These are phyloP conservation scores for Lenwebbia sp. DNA, from an alignment of 345 rosid genomes.

Conservation along the genomic window DNA sequence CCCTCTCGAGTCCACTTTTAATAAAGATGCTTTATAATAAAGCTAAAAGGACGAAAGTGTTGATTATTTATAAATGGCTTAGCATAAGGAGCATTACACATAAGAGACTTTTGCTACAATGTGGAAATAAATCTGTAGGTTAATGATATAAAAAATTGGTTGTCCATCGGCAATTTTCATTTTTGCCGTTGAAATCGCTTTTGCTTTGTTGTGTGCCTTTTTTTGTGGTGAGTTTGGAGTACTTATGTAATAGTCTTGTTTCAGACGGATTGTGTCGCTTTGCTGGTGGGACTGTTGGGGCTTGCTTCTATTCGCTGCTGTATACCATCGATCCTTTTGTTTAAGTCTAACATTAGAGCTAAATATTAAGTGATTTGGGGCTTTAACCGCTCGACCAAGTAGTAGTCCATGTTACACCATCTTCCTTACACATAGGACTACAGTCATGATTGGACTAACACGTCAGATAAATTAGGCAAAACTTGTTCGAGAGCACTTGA, in stretches of 20 bases:
- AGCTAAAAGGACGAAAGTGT: neutral
- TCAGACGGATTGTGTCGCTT: neutral
- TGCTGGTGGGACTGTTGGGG: neutral
- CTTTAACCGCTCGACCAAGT: neutral
- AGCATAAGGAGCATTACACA: too few relatives aligned
- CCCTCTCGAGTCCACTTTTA: too few relatives aligned
- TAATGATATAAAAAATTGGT: neutral
- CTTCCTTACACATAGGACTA: too few relatives aligned
- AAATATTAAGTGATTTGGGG: neutral
- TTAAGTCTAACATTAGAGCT: neutral
- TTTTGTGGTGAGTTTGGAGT: too few relatives aligned
- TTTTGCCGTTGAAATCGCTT: neutral
- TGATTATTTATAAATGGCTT: neutral
- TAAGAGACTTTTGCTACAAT: neutral
- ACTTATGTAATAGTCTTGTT: neutral
- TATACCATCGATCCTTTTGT: neutral
- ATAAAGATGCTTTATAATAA: too few relatives aligned
- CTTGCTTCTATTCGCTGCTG: neutral
- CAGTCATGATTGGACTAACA: too few relatives aligned
- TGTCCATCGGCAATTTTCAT: rapidly evolving
- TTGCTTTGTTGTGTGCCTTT: too few relatives aligned
- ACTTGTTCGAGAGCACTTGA: too few relatives aligned
- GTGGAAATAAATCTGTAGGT: neutral
- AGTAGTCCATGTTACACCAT: too few relatives aligned
- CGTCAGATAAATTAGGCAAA: too few relatives aligned